Base-by-base conservation (phyloP, 2,329 filamentous ascomycete genomes). In the Stachybotrys elegans region DNA sequence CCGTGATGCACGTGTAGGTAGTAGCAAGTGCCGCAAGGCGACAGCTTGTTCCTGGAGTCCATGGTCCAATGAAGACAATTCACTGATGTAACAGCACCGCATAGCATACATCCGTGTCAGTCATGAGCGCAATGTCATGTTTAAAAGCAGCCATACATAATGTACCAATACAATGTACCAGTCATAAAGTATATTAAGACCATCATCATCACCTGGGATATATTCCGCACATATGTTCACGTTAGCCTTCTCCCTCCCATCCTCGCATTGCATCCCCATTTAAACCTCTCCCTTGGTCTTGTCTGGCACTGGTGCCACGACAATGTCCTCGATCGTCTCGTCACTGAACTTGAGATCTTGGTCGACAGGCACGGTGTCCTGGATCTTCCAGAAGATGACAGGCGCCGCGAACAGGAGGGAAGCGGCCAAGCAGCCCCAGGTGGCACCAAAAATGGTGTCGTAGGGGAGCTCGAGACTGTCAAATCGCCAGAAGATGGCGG, bases 261-360 rank as follows among this genome's bases (percentile, higher is more conserved):
- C 14, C 25, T 29, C 25, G 25, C 25, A 14, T 29, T 9, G 14
- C 31, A 13, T 34, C 8, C n/a, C n/a, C 31, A 3, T 8, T 34
- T 16, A 34, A 34, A 34, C 31, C 11, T 8, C 8, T 8, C 14
- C 19, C 31, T 40, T 23, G 11, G 22, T 23, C 38, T 40, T 40
- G 14, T 19, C 22, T 9, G 22, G 21, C 19, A 22, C 36, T 4
- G 36, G 17, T 7, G 14, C 36, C 6, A 19, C 22, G 14, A 40
- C 16, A 20, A 95, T 84, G 52, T 95, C 88, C 21, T 77, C 79
- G 14, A 84, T 58, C 0, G 85, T 93, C 75, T 93, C 88, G 57
- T 95, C 90, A 17, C 86, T 88, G 63, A 89, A 91, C 60, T 83
- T 81, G 42, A 95, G 70, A 64, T 96, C 91, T 43, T 91, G 83